A percentile compares a stretch with the other conserved stretches of the same genome.
Conservation (phyloP, 1,284 basidiomycete genomes). For the Leucoagaricus sp. region DNA sequence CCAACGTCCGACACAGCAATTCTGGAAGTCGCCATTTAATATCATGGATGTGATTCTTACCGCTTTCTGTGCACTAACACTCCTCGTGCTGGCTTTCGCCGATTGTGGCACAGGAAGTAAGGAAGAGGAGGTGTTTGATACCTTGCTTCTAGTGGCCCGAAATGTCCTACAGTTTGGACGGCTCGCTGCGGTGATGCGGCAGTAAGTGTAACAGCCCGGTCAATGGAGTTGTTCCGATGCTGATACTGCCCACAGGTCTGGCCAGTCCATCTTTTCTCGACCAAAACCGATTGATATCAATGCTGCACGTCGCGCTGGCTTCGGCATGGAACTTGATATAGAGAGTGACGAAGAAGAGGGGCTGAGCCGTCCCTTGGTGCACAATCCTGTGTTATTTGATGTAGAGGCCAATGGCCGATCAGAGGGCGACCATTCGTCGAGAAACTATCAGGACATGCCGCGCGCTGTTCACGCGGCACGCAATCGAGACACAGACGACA, state of each 20-base stretch:
- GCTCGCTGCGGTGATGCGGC: slow-evolving; percentile 86
- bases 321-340: slow-evolving; percentile 71
- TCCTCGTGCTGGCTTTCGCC: slow-evolving; percentile 83
- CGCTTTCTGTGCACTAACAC: slow-evolving; percentile 82
- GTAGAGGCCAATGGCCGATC: slow-evolving; percentile 41
- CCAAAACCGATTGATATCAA: slow-evolving; percentile 92
- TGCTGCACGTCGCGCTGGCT: slow-evolving; percentile 67
- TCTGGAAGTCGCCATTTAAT: slow-evolving; percentile 93
- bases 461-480: slow-evolving; percentile 50
- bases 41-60: slow-evolving; percentile 86
- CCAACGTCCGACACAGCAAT: slow-evolving; percentile 64
- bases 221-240: slow-evolving; percentile 1
- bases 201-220: slow-evolving; percentile 52
- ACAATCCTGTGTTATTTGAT: slow-evolving; percentile 59
- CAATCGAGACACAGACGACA: slow-evolving; percentile 64
- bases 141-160: slow-evolving; percentile 83
- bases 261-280: slow-evolving; percentile 89
- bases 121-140: slow-evolving; percentile 92
- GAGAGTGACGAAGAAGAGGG: slow-evolving; percentile 62
- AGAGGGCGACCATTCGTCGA: slow-evolving; percentile 28
- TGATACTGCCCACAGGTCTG: slow-evolving; percentile 60
- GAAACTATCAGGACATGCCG: slow-evolving; percentile 54
- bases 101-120: slow-evolving; percentile 76
- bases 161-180: slow-evolving; percentile 92
- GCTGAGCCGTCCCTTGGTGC: slow-evolving; percentile 54